phyloP scores from a whole-genome alignment of 345 rosid genomes.

The Nephelium lappaceum region DNA sequence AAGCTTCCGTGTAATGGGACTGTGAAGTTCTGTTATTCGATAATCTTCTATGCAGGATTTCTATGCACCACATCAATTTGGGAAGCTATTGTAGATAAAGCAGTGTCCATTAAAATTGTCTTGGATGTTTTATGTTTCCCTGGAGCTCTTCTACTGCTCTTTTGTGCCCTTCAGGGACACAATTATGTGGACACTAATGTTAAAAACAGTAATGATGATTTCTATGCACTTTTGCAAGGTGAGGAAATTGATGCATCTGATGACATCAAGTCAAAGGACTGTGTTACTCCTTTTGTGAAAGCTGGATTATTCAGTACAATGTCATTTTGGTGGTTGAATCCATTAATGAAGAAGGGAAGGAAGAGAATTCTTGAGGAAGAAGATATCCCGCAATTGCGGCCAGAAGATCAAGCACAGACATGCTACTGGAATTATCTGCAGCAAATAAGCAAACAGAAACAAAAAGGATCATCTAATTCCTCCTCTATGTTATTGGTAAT shows the following conservation, averaged over 20 bases:
- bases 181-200: neutral
- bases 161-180: conserved; percentile 21
- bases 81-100: conserved; percentile 18
- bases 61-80: conserved; percentile 28
- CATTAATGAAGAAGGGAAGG: conserved; percentile 52
- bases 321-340: conserved; percentile 64
- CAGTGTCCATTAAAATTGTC: conserved; percentile 17
- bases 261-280: conserved; percentile 15
- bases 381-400: conserved; percentile 47
- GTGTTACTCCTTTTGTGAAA: conserved; percentile 44
- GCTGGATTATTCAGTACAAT: conserved; percentile 47
- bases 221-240: conserved; percentile 39
- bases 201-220: neutral
- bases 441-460: conserved; percentile 26
- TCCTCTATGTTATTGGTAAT: conserved; percentile 36
- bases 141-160: conserved; percentile 37
- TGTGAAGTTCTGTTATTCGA: conserved; percentile 22
- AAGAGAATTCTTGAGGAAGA: conserved; percentile 39
- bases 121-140: conserved; percentile 39
- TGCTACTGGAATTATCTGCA: conserved; percentile 41
- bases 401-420: conserved; percentile 37
- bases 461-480: conserved; percentile 25
- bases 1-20: neutral
- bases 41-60: conserved; percentile 35
- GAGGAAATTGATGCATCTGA: conserved; percentile 20